phyloP scores from a whole-genome alignment of 2,329 filamentous ascomycete genomes.

The Colletotrichum sp. region DNA sequence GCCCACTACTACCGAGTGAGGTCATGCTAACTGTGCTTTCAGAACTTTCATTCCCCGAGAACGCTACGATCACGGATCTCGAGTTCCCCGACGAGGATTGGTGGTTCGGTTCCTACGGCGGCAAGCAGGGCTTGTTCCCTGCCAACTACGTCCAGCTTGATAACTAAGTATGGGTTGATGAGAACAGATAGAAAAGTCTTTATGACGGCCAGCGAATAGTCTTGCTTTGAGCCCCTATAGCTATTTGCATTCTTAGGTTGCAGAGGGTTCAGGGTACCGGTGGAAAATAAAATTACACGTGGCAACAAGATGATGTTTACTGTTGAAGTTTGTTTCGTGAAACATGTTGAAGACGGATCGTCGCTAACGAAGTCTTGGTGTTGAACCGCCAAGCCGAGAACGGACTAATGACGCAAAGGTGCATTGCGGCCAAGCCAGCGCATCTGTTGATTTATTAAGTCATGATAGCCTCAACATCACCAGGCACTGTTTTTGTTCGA shows the following conservation, averaged over 20 bases:
- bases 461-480: not conserved
- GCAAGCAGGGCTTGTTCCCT: slow-evolving; percentile 83
- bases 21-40: slow-evolving; percentile 29
- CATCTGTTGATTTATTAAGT: not conserved
- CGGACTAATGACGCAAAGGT: not conserved
- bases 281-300: slow-evolving; percentile 1
- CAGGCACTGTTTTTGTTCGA: not conserved
- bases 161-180: slow-evolving; percentile 25
- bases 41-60: slow-evolving; percentile 85
- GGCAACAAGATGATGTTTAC: not conserved
- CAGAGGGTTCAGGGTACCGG: not conserved
- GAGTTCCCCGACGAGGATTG: slow-evolving; percentile 99
- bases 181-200: slow-evolving; percentile 14
- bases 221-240: not conserved
- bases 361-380: not conserved
- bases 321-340: not conserved
- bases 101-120: slow-evolving; percentile 91
- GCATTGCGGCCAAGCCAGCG: not conserved
- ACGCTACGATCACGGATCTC: slow-evolving; percentile 79
- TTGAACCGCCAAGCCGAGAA: not conserved
- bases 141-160: slow-evolving; percentile 72
- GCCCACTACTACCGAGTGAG: slow-evolving; percentile 27
- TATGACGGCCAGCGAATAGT: slow-evolving; percentile 10
- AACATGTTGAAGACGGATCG: not conserved
- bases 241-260: not conserved